Base-by-base conservation (phyloP, 257 asterid genomes). In the Cynanchum wilfordii region DNA sequence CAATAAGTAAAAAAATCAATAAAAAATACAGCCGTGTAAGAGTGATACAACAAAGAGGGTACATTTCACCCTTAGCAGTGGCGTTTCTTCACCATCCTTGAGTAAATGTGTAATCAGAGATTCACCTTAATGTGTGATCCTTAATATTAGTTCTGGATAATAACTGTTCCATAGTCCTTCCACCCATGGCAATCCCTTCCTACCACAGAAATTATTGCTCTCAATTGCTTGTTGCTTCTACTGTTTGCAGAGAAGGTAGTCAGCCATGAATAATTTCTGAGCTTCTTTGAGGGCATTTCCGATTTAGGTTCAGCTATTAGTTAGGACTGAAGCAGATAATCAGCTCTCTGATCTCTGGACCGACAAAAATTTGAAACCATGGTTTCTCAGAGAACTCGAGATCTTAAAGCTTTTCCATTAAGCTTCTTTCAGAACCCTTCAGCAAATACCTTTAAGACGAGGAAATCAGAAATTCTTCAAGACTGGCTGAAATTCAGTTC, bases 401-500 rank as follows among this genome's bases (percentile, higher is more conserved):
- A 50, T 50, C 19, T 13, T 15, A 16, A 1, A 49, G 19, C 15
- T 45, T 16, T 51, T 17, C 5, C 22, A 17, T 51, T 4, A 54
- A 54, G 25, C 59, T 54, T 52, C 27, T 54, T 20, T 54, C 5
- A 7, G 7, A 51, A 2, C 27, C 59, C 27, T 54, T 20, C 59
- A n/a, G n/a, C 27, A 54, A n/a, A n/a, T n/a, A n/a, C n/a, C 7
- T 54, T 7, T 19, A 19, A 19, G 10, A 54, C 27, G n/a, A 52
- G 57, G 25, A 19, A 52, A 17, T 17, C 24, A 19, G 6, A 17
- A 6, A 5, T 16, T 51, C 58, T 54, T 54, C 58, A 54, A 10
- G 2, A 19, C 25, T 49, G 83, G 40, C 71, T 60, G 62, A 66
- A 24, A 51, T 50, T 75, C 51, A 72, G 49, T 68, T 76, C 80